phyloP scores from a whole-genome alignment of 331 rosid genomes.

The Prunus yedoensis region DNA sequence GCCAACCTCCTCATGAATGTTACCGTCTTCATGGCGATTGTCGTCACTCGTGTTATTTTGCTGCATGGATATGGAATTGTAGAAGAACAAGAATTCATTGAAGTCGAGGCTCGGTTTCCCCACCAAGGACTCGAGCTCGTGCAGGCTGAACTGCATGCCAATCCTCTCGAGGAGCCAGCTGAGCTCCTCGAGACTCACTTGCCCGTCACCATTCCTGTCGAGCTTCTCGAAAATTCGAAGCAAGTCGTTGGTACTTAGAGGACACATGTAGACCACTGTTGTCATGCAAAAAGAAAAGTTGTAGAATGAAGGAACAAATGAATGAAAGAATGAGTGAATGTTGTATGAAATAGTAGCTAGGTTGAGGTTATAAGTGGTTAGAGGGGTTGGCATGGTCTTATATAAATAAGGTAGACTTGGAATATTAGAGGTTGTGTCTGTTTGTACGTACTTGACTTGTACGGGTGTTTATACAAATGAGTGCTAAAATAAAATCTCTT shows the following conservation, averaged over 20 bases:
- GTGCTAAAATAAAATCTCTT: background rate
- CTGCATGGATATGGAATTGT: constrained; percentile 44
- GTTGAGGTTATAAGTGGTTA: too few species aligned
- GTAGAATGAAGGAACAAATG: background rate
- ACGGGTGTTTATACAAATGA: background rate
- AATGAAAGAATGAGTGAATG: background rate
- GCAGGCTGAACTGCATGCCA: constrained; percentile 26
- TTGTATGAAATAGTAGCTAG: too few species aligned
- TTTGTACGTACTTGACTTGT: background rate
- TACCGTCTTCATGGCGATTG: background rate
- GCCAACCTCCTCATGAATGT: background rate
- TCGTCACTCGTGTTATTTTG: constrained; percentile 11
- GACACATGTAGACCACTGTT: constrained; percentile 27
- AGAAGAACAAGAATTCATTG: constrained; percentile 60
- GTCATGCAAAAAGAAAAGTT: background rate
- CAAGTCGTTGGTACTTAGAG: constrained; percentile 50
- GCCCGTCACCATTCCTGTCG: constrained; percentile 62
- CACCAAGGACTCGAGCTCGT: constrained; percentile 52
- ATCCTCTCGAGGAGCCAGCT: constrained; percentile 42
- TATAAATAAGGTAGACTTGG: too few species aligned
- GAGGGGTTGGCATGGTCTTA: too few species aligned
- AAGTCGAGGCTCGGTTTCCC: constrained; percentile 51
- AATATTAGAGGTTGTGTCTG: background rate
- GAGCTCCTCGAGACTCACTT: constrained; percentile 58
- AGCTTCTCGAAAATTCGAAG: constrained; percentile 65